Conservation (phyloP, 257 asterid genomes). For the Jaltomata sinuosa region DNA sequence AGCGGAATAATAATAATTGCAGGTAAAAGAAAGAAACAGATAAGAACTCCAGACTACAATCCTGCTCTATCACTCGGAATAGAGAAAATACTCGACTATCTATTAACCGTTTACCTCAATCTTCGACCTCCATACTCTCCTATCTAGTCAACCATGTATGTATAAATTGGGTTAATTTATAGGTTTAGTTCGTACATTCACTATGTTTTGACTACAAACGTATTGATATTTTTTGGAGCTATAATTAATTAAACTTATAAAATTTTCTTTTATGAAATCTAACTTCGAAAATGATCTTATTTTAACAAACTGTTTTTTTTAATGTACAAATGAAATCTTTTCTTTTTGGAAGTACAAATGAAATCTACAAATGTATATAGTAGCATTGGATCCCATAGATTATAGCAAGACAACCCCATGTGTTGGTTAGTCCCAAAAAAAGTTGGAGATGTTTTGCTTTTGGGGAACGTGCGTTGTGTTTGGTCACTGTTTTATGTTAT, state of each 20-base stretch:
- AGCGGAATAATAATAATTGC: no score
- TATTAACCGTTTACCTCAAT: no score
- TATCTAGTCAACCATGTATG: no score
- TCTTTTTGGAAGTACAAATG: not conserved
- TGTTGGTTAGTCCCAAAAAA: constrained; percentile 38
- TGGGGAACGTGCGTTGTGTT: constrained; percentile 33
- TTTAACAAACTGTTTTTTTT: not conserved
- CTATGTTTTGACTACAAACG: no score
- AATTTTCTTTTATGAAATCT: not conserved
- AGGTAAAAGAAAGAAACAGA: no score
- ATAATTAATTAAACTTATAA: not conserved
- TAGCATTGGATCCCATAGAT: constrained; percentile 54
- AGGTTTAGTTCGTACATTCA: no score
- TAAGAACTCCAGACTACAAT: no score
- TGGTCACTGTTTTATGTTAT: not conserved
- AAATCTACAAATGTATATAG: not conserved
- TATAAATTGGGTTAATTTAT: no score
- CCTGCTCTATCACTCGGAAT: no score
- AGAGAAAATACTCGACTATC: no score
- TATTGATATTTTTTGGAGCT: not conserved
- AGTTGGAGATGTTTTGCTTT: constrained; percentile 39
- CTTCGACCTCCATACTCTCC: no score
- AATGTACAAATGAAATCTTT: not conserved
- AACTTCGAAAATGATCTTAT: not conserved
- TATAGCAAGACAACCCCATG: constrained; percentile 46